These are phyloP conservation scores for Physaria fendleri DNA, from an alignment of 345 rosid species.

Conservation along the genomic window DNA sequence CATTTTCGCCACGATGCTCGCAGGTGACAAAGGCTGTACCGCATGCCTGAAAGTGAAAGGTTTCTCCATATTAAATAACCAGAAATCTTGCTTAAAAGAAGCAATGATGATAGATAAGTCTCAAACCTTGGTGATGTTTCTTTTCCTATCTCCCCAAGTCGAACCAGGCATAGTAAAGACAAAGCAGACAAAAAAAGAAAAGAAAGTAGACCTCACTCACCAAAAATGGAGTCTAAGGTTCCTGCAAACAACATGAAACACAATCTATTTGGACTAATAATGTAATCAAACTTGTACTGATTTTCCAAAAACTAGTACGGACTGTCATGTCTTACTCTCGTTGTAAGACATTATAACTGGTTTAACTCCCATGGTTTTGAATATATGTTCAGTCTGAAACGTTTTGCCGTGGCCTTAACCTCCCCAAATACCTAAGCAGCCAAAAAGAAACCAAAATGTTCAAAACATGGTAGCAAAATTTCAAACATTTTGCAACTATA, in stretches of 20 bases:
- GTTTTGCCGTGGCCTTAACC: conserved; percentile 98
- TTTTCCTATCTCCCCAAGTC: conserved; percentile 83
- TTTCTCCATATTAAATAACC: background rate
- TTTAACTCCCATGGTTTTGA: conserved; percentile 84
- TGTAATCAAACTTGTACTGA: no score
- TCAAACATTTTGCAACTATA: background rate
- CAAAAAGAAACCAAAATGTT: background rate
- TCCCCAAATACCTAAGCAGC: conserved; percentile 77
- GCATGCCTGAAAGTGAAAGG: conserved; percentile 62
- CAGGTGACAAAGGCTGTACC: conserved; percentile 88
- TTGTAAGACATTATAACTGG: conserved; percentile 92
- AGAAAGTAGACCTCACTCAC: no score
- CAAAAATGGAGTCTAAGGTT: no score
- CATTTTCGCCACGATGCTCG: conserved; percentile 88
- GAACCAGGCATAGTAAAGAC: conserved; percentile 76
- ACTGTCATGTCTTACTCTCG: no score
- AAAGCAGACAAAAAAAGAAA: no score
- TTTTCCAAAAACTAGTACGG: no score
- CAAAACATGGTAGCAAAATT: conserved; percentile 8
- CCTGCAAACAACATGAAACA: no score
- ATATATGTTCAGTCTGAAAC: conserved; percentile 90
- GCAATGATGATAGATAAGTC: conserved; percentile 22
- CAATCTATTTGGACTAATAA: no score
- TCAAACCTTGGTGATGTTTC: conserved; percentile 71
- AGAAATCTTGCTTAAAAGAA: background rate